A percentile compares a stretch with the other conserved stretches of the same genome.
phyloP scores from a whole-genome alignment of 2,329 filamentous ascomycete genomes.

The Ceratocystis huliohia region DNA sequence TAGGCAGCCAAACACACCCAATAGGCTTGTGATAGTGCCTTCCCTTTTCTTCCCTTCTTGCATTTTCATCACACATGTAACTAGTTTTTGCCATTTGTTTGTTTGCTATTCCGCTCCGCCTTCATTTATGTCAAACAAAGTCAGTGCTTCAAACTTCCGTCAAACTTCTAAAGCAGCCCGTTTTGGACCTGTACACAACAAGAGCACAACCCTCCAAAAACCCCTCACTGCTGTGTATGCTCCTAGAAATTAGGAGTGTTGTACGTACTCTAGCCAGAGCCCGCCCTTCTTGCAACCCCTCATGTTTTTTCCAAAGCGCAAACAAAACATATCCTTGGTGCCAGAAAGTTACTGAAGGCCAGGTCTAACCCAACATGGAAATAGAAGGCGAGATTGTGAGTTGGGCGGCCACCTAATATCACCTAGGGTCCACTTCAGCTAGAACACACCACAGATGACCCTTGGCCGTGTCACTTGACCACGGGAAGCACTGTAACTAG shows the following conservation, averaged over 20 bases:
- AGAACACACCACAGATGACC: not conserved
- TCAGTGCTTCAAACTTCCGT: not conserved
- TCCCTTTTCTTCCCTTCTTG: not conserved
- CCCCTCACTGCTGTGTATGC: no score
- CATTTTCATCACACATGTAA: not conserved
- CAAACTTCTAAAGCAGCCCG: slow-evolving; percentile 2
- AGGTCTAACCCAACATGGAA: not conserved
- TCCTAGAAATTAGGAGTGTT: no score
- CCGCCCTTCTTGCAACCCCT: no score
- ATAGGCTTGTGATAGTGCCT: not conserved
- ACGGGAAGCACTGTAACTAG: not conserved
- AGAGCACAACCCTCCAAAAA: no score
- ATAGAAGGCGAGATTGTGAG: not conserved
- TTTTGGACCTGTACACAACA: no score
- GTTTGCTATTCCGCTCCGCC: not conserved
- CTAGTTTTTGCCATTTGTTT: not conserved
- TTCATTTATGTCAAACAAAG: not conserved
- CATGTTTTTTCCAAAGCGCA: not conserved
- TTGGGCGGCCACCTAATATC: not conserved
- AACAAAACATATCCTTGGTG: not conserved
- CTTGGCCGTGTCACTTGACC: slow-evolving; percentile 15
- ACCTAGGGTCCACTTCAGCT: not conserved
- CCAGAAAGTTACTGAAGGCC: not conserved
- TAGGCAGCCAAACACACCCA: not conserved
- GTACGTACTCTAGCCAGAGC: no score